These are phyloP conservation scores for Galerina marginata DNA, from an alignment of 768 basidiomycete species.

Conservation along the genomic window DNA sequence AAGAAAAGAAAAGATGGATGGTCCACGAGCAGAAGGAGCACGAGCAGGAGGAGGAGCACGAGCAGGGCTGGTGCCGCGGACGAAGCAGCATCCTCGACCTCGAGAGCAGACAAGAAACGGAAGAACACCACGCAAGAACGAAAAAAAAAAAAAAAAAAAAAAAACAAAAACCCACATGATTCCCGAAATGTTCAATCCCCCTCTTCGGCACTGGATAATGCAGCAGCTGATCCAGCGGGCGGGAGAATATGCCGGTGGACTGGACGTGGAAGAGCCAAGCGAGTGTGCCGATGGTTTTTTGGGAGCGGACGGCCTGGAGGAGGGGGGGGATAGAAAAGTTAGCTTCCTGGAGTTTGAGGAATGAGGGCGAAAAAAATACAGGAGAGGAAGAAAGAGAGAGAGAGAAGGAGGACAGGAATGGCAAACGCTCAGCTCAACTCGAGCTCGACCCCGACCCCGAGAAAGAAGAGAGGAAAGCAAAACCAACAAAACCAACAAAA, in stretches of 20 bases:
- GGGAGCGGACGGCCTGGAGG: conserved; percentile 60
- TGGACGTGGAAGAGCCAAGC: conserved; percentile 86
- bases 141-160: no score
- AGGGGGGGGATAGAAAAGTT: no score
- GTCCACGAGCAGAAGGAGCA: no score
- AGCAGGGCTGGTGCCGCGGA: no score
- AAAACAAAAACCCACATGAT: conserved; percentile 54
- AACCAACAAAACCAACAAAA: no score
- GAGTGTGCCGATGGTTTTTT: conserved; percentile 76
- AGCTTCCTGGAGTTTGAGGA: no score
- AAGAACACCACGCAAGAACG: no score
- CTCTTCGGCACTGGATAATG: conserved; percentile 82
- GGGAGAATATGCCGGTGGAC: conserved; percentile 59
- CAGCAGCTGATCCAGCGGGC: conserved; percentile 76
- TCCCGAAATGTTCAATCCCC: conserved; percentile 61
- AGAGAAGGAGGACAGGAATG: background rate
- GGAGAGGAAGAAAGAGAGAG: no score
- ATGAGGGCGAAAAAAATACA: no score
- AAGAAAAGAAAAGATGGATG: conserved; percentile 3
- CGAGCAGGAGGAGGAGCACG: background rate
- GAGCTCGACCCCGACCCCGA: no score
- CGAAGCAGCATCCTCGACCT: no score
- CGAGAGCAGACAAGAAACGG: background rate
- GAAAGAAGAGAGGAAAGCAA: background rate
- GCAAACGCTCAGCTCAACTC: no score